phyloP scores from a whole-genome alignment of 2,329 filamentous ascomycete genomes.

The Graphilbum fragrans region DNA sequence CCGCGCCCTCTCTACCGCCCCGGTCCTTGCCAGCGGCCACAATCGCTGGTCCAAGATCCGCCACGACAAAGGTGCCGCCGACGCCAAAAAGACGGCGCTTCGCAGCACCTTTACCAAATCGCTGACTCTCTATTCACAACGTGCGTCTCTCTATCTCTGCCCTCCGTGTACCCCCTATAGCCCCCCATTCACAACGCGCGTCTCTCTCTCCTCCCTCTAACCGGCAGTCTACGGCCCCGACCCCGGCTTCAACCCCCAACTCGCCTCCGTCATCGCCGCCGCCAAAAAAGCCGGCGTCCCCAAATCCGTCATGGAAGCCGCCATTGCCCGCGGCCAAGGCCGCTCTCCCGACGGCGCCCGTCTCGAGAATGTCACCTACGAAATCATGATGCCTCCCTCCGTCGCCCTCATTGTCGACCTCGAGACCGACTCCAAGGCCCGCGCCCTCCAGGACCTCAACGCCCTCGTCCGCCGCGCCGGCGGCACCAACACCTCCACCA shows the following conservation, averaged over 20 bases:
- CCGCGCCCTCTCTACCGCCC: conserved; percentile 34
- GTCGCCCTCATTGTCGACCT: conserved; percentile 74
- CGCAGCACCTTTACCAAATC: conserved; percentile 58
- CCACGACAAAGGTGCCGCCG: conserved; percentile 83
- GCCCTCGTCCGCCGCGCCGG: conserved; percentile 57
- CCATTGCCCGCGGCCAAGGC: conserved; percentile 82
- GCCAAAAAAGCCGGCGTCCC: conserved; percentile 81
- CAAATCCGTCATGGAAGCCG: conserved; percentile 65
- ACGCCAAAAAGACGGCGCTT: conserved; percentile 64
- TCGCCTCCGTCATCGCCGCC: conserved; percentile 55
- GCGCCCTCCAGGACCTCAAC: conserved; percentile 63
- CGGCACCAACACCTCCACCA: conserved; percentile 59
- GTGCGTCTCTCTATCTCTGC: conserved; percentile 27
- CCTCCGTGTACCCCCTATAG: not conserved
- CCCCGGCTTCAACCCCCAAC: conserved; percentile 59
- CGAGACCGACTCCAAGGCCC: conserved; percentile 70
- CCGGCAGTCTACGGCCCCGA: conserved; percentile 48
- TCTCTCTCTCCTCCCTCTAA: not conserved
- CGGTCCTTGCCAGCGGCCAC: conserved; percentile 51
- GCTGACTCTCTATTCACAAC: conserved; percentile 63
- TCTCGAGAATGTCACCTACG: conserved; percentile 67
- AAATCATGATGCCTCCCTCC: conserved; percentile 67
- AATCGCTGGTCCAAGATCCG: conserved; percentile 95
- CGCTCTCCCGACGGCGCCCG: conserved; percentile 60
- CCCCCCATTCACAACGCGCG: not conserved